Evolutionary conservation across 202 grass and related monocot species (phyloP), one percentile per base, ranked within the genome.

Genomic region (Hordeum pubiflorum): DNA sequence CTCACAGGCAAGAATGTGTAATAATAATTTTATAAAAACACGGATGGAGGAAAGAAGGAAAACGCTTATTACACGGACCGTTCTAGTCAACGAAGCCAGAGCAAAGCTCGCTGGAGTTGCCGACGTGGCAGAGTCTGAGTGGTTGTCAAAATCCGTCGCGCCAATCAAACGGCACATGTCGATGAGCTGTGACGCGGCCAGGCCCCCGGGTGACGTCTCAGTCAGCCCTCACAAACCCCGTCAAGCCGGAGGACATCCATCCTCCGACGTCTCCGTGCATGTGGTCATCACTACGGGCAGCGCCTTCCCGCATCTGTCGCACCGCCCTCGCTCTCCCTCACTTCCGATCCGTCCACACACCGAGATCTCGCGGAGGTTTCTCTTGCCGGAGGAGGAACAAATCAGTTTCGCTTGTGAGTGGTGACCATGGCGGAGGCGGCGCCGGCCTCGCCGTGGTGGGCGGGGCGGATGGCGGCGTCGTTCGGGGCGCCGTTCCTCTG

Each of bases 401-500:
- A 12, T 11, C 70, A 14, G 64, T 69, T 61, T 58, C 39, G 72
- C 40, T 32, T 24, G 60, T 58, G 52, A 71, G 40, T 24, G 1
- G 22, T 27, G 39, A 11, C 68, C 62, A 89, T 89, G 86, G 71
- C n/a, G 69, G 43, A 70, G 27, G 69, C 65, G 69, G 50, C 72
- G 37, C 43, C 63, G 77, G 22, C 29, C 37, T 61, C 44, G 54
- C 39, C 64, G 31, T 94, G 91, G 44, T 94, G 91, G 91, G 81
- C 56, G 58, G 69, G 67, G 55, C 83, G 81, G 74, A 91, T 94
- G 91, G 29, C 37, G 21, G 39, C 38, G 12, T 75, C 86, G 74
- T 94, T 94, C 50, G 89, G 91, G 10, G 75, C 78, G 39, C 61
- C 92, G 61, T 91, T 94, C 84, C 84, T 94, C 33, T 91, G 89